Evolutionary conservation across 106 monocot species (phyloP).

Genomic region (Apostasia shenzhenica): DNA sequence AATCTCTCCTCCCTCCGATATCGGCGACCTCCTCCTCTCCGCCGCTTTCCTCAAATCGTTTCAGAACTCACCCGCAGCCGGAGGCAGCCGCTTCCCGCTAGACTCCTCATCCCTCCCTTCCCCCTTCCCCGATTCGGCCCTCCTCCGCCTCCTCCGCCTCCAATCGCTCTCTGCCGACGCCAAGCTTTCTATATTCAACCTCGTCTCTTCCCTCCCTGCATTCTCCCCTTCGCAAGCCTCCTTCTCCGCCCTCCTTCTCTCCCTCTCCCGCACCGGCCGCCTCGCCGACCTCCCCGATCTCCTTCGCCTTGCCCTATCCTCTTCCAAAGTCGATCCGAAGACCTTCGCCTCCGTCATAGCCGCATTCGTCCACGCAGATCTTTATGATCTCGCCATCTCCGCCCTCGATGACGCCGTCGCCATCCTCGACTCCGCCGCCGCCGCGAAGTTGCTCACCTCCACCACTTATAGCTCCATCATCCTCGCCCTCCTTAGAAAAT

Average conservation of each 20-base stretch:
- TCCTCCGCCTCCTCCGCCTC: constrained; percentile 30
- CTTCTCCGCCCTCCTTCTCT: constrained; percentile 26
- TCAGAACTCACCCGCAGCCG: background rate
- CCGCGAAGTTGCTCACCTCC: constrained; percentile 23
- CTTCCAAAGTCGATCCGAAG: constrained; percentile 16
- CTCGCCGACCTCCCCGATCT: constrained; percentile 18
- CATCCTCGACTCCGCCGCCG: constrained; percentile 2
- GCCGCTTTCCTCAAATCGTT: constrained; percentile 5
- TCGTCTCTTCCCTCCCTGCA: constrained; percentile 9
- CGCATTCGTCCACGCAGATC: constrained; percentile 42
- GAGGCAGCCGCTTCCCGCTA: background rate
- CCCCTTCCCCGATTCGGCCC: constrained; percentile 19
- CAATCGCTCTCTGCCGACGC: constrained; percentile 25
- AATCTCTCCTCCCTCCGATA: background rate
- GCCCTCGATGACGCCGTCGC: constrained; percentile 42
- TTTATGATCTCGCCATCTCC: constrained; percentile 58
- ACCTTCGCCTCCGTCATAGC: constrained; percentile 31
- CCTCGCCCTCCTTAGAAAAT: constrained; percentile 41
- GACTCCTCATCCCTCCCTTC: background rate
- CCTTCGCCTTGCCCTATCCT: constrained; percentile 22
- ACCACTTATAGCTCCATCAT: constrained; percentile 43
- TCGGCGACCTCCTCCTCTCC: constrained; percentile 5
- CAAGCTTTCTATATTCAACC: constrained; percentile 35
- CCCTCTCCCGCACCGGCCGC: constrained; percentile 20
- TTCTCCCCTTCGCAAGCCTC: constrained; percentile 12